These are phyloP conservation scores for Zychaea mexicana DNA, from an alignment of 371 early-diverging fungal species.

Conservation along the genomic window DNA sequence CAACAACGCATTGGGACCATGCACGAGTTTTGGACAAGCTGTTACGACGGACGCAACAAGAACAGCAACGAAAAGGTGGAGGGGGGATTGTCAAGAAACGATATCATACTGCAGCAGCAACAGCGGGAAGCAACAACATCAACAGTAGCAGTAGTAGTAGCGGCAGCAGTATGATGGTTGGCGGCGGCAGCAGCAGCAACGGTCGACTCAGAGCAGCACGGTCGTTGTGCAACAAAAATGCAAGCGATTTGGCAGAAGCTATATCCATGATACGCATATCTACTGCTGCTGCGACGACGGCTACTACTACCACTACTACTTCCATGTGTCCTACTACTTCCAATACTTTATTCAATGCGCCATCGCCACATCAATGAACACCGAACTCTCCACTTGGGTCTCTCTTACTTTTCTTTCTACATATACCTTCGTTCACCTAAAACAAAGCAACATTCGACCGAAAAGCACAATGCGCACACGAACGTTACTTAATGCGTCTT, in stretches of 20 bases:
- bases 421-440: background rate
- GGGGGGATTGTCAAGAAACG: constrained; percentile 10
- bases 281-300: background rate
- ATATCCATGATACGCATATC: constrained; percentile 18
- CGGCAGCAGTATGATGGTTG: too few relatives aligned
- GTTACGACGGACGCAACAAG: constrained; percentile 8
- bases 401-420: background rate
- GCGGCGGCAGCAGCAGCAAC: background rate
- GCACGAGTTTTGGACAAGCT: constrained; percentile 15
- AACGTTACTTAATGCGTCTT: too few relatives aligned
- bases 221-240: constrained; percentile 11
- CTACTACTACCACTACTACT: background rate
- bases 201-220: background rate
- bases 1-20: constrained; percentile 13
- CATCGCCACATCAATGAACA: background rate
- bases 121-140: too few relatives aligned
- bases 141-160: background rate
- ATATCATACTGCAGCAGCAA: background rate
- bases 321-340: background rate
- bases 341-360: background rate
- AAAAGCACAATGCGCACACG: too few relatives aligned
- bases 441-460: too few relatives aligned
- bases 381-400: background rate
- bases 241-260: constrained; percentile 18
- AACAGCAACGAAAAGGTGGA: constrained; percentile 6